Evolutionary conservation across 192 early-diverging fungal genomes (phyloP), one percentile per base, ranked within the genome.

Genomic region (Chytriomyces confervae): DNA sequence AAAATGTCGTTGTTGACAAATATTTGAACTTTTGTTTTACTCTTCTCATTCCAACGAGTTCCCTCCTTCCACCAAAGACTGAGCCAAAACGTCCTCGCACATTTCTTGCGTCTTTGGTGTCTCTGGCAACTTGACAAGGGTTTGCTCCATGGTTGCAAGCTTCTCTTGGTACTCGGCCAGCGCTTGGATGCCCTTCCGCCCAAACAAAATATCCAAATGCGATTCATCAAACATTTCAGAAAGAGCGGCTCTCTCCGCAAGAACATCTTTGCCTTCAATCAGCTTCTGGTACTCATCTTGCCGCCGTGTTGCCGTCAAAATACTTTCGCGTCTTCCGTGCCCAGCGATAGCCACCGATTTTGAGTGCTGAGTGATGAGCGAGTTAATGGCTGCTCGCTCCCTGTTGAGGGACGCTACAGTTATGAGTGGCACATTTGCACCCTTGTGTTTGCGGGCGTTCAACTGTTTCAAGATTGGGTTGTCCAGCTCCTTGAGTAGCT

Each of bases 211-310:
- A 29, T 70, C 69, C 50, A 70, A 53, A 29, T 70, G 69, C 9
- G 23, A n/a, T 13, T 70, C 76, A 20, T 23, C 36, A 67, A 27
- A 53, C 64, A 53, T 23, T 9, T 64, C 75, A 4, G 45, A 49
- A 9, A 27, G n/a, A 36, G 47, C 51, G 9, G 53, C 16, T 16
- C 77, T 23, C 47, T 79, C 77, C 20, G 48, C 77, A 11, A 79
- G 46, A 46, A 79, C 66, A 23, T 79, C 77, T 47, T 60, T 71
- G 13, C 77, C 77, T 45, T 79, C 77, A 6, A 65, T 43, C 29
- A 79, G 18, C 29, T 66, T 61, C 16, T 20, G n/a, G 45, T 62
- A 79, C 20, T 79, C 77, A 18, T 79, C 77, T 24, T 66, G 11
- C 50, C 61, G 61, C 16, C 66, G 29, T 9, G 77, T 45, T 6